Conservation (phyloP, 495 filamentous ascomycete species). For the Penicillium salamii region DNA sequence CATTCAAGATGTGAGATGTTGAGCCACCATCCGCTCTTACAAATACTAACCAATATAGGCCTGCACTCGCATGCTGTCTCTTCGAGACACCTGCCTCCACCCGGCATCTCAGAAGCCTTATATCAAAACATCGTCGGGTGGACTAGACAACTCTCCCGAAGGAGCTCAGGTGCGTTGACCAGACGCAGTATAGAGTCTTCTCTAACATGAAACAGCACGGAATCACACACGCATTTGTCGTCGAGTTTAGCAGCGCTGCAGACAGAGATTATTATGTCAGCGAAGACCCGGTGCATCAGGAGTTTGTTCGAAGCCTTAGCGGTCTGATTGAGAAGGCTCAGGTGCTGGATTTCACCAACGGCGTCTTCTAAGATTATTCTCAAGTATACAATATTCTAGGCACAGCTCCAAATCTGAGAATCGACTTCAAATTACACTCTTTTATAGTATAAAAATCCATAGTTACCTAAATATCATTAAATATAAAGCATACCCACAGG, state of each 20-base stretch:
- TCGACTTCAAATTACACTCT: no score
- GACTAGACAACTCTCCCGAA: conserved; percentile 63
- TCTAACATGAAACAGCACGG: conserved; percentile 16
- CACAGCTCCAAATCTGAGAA: no score
- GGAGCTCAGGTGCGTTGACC: conserved; percentile 54
- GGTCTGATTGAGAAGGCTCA: conserved; percentile 39
- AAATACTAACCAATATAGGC: not conserved
- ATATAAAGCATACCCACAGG: no score
- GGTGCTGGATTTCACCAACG: conserved; percentile 38
- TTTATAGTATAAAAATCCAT: no score
- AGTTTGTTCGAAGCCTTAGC: conserved; percentile 30
- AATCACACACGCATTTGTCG: conserved; percentile 45
- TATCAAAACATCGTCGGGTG: conserved; percentile 56
- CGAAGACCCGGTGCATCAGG: conserved; percentile 38
- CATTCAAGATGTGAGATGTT: conserved; percentile 49
- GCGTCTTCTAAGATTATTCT: no score
- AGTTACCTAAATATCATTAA: no score
- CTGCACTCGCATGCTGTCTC: conserved; percentile 28
- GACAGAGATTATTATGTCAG: conserved; percentile 45
- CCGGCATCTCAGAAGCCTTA: conserved; percentile 40
- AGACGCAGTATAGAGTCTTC: no score
- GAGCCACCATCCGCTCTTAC: not conserved
- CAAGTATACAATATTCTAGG: no score
- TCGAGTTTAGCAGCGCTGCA: conserved; percentile 34
- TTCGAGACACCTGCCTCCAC: conserved; percentile 43